Conservation (phyloP, 2,329 filamentous ascomycete genomes). For the Rhynchosporium secalis region DNA sequence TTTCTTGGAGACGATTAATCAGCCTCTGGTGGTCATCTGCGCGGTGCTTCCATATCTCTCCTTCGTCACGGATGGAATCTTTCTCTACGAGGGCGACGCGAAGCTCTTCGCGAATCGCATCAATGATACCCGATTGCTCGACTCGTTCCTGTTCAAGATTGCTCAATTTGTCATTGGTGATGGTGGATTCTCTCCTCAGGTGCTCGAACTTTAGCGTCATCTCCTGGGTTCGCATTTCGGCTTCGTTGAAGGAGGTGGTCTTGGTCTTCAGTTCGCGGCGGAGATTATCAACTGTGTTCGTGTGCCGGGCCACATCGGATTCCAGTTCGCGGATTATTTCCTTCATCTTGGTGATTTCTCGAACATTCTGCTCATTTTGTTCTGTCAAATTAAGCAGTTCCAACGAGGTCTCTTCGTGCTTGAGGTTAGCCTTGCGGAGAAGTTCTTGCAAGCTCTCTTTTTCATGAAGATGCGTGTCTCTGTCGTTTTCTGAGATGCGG, state of each 20-base stretch:
- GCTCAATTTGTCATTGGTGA: not conserved
- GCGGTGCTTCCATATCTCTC: not conserved
- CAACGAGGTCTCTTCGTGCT: not conserved
- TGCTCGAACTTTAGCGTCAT: not conserved
- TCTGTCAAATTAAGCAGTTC: not conserved
- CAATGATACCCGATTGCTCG: not conserved
- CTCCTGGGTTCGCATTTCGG: not conserved
- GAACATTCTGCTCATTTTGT: not conserved
- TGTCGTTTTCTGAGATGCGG: not conserved
- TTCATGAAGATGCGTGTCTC: not conserved
- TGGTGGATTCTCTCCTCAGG: not conserved
- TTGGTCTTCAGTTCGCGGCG: slow-evolving; percentile 1
- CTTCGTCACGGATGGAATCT: not conserved
- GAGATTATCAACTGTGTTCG: not conserved
- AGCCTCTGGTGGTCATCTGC: not conserved
- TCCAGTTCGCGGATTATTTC: not conserved
- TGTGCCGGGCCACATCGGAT: not conserved
- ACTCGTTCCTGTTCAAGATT: not conserved
- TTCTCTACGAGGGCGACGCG: not conserved
- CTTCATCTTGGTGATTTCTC: slow-evolving; percentile 1
- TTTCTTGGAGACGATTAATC: not conserved
- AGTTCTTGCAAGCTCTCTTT: not conserved
- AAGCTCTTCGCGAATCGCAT: not conserved
- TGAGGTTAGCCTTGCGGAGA: not conserved
- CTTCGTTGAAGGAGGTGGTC: not conserved